Percentiles rank a stretch among this genome's conserved stretches.
These are phyloP conservation scores for Hyaloperonospora arabidopsidis DNA, from an alignment of 352 stramenopile species.

Conservation along the genomic window DNA sequence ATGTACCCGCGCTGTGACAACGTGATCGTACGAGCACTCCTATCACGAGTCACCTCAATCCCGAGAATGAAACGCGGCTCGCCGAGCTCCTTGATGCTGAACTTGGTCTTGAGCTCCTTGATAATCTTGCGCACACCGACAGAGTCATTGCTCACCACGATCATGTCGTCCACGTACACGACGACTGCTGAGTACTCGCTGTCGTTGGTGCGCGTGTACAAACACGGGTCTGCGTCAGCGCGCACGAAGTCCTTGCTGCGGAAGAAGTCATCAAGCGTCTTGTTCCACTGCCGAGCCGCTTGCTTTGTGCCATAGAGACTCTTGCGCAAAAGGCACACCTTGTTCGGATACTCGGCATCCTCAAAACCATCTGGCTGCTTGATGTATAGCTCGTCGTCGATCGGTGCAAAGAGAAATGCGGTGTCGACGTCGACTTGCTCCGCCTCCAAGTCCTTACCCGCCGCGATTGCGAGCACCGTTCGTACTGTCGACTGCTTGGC, in stretches of 20 bases:
- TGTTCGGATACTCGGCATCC: neutral
- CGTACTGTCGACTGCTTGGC: neutral
- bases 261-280: neutral
- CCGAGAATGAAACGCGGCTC: too few species aligned
- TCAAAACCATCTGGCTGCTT: neutral
- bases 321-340: too few species aligned
- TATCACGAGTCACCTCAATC: neutral
- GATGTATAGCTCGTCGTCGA: too few species aligned
- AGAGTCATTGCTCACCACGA: too few species aligned
- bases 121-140: neutral
- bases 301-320: too few species aligned
- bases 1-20: too few species aligned
- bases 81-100: constrained; percentile 1
- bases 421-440: neutral
- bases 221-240: too few species aligned
- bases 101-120: neutral
- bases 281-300: too few species aligned
- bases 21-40: neutral
- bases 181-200: too few species aligned
- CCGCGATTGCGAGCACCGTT: neutral
- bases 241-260: neutral
- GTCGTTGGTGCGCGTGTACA: too few species aligned
- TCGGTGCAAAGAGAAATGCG: too few species aligned
- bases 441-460: neutral
- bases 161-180: too few species aligned